A percentile compares a stretch with the other conserved stretches of the same genome.
Evolutionary conservation across 495 filamentous ascomycete genomes (phyloP).

Genomic region (Lophium mytilinum): DNA sequence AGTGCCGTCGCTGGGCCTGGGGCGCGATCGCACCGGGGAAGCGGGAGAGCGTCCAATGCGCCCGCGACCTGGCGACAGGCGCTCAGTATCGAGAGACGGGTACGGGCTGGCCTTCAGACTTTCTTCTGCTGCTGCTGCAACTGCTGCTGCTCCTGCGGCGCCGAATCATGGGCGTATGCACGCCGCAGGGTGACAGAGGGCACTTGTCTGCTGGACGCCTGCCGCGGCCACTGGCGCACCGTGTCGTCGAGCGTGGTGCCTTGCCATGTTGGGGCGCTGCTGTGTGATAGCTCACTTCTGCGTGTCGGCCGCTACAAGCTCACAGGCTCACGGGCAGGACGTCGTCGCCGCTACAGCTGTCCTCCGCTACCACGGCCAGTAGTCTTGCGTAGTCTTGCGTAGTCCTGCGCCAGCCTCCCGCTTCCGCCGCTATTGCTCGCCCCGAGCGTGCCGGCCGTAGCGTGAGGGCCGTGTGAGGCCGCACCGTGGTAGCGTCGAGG

Average conservation of each 20-base stretch:
- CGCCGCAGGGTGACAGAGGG: constrained; percentile 10
- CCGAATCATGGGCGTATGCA: constrained; percentile 20
- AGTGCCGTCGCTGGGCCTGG: not conserved
- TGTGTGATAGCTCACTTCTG: constrained; percentile 10
- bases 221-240: not conserved
- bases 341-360: constrained; percentile 3
- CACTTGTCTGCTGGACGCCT: constrained; percentile 12
- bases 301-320: no score
- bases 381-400: no score
- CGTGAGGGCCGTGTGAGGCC: no score
- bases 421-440: not conserved
- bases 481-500: no score
- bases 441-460: not conserved
- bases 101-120: not conserved
- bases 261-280: not conserved
- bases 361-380: not conserved
- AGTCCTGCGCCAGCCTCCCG: no score
- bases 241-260: not conserved
- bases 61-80: no score
- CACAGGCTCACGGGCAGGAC: no score
- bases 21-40: constrained; percentile 11
- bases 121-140: constrained; percentile 14
- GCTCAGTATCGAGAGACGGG: constrained; percentile 8
- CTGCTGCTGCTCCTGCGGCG: not conserved
- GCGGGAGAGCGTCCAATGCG: constrained; percentile 3